phyloP scores from a whole-genome alignment of 495 filamentous ascomycete genomes.

The Rhypophila decipiens region DNA sequence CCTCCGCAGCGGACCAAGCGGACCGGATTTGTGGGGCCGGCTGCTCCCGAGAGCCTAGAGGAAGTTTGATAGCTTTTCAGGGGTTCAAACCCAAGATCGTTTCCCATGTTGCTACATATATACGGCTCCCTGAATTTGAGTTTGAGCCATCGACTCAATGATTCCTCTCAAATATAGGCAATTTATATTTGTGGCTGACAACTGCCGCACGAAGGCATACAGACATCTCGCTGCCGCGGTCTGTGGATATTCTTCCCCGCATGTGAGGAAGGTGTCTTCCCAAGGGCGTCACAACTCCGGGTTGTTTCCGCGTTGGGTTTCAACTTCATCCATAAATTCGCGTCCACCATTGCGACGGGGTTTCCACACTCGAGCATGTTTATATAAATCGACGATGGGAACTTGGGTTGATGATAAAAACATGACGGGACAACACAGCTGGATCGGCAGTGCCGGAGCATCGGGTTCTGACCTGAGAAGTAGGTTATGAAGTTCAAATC shows the following conservation, averaged over 20 bases:
- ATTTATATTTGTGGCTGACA: background rate
- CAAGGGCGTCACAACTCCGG: too few relatives aligned
- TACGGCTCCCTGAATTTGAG: background rate
- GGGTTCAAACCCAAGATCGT: too few relatives aligned
- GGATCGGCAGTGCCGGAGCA: conserved; percentile 37
- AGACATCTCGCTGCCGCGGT: background rate
- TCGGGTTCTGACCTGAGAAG: conserved; percentile 39
- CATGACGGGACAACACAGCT: conserved; percentile 12
- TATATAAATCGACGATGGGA: background rate
- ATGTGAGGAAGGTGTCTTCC: too few relatives aligned
- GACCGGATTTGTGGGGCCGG: too few relatives aligned
- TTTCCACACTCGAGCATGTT: background rate
- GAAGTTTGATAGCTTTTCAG: too few relatives aligned
- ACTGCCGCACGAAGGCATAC: background rate
- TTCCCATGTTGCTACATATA: background rate
- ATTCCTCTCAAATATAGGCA: too few relatives aligned
- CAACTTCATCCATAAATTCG: background rate
- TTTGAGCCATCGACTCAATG: too few relatives aligned
- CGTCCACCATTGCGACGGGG: background rate
- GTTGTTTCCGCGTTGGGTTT: too few relatives aligned
- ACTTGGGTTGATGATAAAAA: background rate
- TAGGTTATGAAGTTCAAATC: conserved; percentile 13
- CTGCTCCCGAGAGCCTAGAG: too few relatives aligned
- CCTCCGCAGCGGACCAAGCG: too few relatives aligned
- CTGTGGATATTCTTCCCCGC: background rate